phyloP scores from a whole-genome alignment of 2,329 filamentous ascomycete species.

The Erysiphe pulchra region DNA sequence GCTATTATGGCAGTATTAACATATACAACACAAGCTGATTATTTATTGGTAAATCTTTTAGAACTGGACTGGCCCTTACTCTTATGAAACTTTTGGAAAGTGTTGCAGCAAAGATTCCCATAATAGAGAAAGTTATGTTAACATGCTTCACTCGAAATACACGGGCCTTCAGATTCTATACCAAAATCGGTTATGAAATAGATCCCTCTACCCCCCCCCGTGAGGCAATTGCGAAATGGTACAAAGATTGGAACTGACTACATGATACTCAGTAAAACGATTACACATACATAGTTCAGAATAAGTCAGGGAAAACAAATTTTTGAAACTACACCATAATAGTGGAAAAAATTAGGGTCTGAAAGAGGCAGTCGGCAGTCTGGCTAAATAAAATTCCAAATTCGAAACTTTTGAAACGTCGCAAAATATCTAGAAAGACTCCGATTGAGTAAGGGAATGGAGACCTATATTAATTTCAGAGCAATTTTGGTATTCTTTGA shows the following conservation, averaged over 20 bases:
- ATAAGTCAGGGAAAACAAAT: no score
- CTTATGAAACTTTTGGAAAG: constrained; percentile 30
- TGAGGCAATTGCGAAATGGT: constrained; percentile 26
- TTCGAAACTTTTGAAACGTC: no score
- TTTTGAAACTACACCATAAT: no score
- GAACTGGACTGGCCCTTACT: constrained; percentile 33
- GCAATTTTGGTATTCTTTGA: no score
- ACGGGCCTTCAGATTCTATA: constrained; percentile 32
- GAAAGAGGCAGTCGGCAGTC: no score
- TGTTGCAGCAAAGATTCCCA: constrained; percentile 26
- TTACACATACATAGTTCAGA: neutral
- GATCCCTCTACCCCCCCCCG: constrained; percentile 27
- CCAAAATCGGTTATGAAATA: constrained; percentile 26
- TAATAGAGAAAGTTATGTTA: constrained; percentile 42
- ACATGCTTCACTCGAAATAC: constrained; percentile 42
- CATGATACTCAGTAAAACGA: constrained; percentile 28
- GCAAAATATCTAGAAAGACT: no score
- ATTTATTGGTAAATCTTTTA: constrained; percentile 8
- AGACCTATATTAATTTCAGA: no score
- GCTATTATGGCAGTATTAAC: no score
- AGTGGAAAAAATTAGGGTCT: no score
- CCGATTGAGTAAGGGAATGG: no score
- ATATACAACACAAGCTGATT: no score
- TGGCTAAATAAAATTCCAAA: no score
- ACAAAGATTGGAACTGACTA: constrained; percentile 29